Conservation (phyloP, 2,329 filamentous ascomycete genomes). For the Ilyonectria mors-panacis region DNA sequence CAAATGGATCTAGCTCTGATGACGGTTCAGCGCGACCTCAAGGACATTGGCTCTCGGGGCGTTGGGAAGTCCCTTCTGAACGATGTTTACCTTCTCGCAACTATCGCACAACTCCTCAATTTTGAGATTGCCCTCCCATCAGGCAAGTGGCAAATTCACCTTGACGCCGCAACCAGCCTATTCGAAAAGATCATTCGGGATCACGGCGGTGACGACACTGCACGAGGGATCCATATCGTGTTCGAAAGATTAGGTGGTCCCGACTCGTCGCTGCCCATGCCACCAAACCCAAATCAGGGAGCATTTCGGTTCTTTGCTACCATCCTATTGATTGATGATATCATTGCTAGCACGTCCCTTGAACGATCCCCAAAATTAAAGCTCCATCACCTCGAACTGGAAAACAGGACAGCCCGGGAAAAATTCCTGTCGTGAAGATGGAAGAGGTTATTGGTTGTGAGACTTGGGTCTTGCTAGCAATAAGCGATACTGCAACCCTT, state of each 20-base stretch:
- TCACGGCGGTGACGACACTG: not conserved
- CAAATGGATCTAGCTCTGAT: slow-evolving; percentile 17
- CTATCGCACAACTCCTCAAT: slow-evolving; percentile 60
- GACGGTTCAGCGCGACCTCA: slow-evolving; percentile 26
- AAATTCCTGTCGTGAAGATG: not conserved
- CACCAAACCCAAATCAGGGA: slow-evolving; percentile 53
- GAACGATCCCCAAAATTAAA: not conserved
- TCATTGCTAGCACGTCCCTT: slow-evolving; percentile 27
- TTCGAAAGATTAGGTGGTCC: not conserved
- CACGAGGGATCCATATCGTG: not conserved
- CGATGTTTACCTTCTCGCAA: slow-evolving; percentile 51
- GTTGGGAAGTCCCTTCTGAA: not conserved
- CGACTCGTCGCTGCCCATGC: slow-evolving; percentile 19
- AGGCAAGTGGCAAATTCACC: slow-evolving; percentile 52
- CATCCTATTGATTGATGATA: slow-evolving; percentile 49
- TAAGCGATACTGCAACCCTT: slow-evolving; percentile 16
- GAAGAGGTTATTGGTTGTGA: slow-evolving; percentile 18
- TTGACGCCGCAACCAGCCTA: slow-evolving; percentile 11
- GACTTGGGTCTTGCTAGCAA: slow-evolving; percentile 8
- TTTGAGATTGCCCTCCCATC: slow-evolving; percentile 57
- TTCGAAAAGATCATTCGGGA: slow-evolving; percentile 13
- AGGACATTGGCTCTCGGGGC: slow-evolving; percentile 33
- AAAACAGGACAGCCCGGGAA: not conserved
- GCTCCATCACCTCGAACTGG: slow-evolving; percentile 5
- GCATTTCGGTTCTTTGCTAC: slow-evolving; percentile 55